Percentiles rank a stretch among this genome's conserved stretches.
phyloP scores from a whole-genome alignment of 106 monocot genomes.

The Allium cepa region DNA sequence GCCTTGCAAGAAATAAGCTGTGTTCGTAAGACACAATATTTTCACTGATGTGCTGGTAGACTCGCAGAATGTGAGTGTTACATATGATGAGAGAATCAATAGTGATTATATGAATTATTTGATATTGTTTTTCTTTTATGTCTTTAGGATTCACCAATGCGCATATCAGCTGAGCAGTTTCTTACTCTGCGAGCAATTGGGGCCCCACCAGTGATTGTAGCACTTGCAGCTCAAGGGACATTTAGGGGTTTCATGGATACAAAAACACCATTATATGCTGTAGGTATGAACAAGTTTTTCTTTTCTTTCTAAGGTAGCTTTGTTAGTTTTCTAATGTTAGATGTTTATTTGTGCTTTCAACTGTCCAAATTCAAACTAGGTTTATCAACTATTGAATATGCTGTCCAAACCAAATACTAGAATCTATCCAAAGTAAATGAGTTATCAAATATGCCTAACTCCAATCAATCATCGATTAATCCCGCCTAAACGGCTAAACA shows the following conservation, averaged over 20 bases:
- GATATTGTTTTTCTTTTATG: neutral
- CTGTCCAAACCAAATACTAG: too few relatives aligned
- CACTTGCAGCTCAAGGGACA: slow-evolving; percentile 96
- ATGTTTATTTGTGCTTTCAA: too few relatives aligned
- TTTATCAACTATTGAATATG: too few relatives aligned
- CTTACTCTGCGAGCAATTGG: slow-evolving; percentile 75
- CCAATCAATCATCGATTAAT: too few relatives aligned
- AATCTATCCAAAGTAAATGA: too few relatives aligned
- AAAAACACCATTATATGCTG: slow-evolving; percentile 89
- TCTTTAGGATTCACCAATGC: slow-evolving; percentile 88
- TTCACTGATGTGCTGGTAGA: too few relatives aligned
- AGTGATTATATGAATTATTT: slow-evolving; percentile 1
- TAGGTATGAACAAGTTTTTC: slow-evolving; percentile 39
- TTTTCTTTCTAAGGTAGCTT: neutral
- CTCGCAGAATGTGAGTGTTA: neutral
- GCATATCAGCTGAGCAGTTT: slow-evolving; percentile 81
- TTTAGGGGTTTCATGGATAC: slow-evolving; percentile 98
- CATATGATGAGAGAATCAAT: neutral
- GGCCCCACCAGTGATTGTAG: slow-evolving; percentile 83
- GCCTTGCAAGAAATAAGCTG: too few relatives aligned
- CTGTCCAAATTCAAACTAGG: too few relatives aligned
- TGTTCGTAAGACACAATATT: too few relatives aligned
- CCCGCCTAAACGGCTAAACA: too few relatives aligned
- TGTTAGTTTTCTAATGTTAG: too few relatives aligned
- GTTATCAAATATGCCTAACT: too few relatives aligned